Percentiles rank a stretch among this genome's conserved stretches.
phyloP scores from a whole-genome alignment of 768 basidiomycete genomes.

The Podaxis sp. region DNA sequence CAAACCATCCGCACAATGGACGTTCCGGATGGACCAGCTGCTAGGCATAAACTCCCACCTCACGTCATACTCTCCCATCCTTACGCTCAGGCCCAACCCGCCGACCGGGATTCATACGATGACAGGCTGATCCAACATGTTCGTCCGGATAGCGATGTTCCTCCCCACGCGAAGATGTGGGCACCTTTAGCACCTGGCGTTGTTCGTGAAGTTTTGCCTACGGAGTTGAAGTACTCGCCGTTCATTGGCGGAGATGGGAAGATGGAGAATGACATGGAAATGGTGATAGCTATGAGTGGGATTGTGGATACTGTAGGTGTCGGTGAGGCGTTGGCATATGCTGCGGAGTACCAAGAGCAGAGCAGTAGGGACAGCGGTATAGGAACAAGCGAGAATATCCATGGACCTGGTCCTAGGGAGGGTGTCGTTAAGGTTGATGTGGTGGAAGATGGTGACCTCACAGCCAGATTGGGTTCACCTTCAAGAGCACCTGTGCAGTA shows the following conservation, averaged over 20 bases:
- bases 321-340: slow-evolving; percentile 60
- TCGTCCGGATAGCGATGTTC: slow-evolving; percentile 37
- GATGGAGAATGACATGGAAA: slow-evolving; percentile 17
- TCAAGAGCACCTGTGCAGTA: slow-evolving; percentile 30
- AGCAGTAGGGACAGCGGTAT: slow-evolving; percentile 42
- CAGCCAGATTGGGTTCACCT: slow-evolving; percentile 4
- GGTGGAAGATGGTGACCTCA: slow-evolving; percentile 8
- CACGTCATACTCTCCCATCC: slow-evolving; percentile 40
- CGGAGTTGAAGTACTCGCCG: slow-evolving; percentile 50
- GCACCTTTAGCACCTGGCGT: slow-evolving; percentile 45
- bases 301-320: slow-evolving; percentile 51
- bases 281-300: slow-evolving; percentile 7
- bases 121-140: slow-evolving; percentile 31
- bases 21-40: slow-evolving; percentile 17
- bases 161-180: slow-evolving; percentile 50
- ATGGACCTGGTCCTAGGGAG: slow-evolving; percentile 15
- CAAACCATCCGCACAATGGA: slow-evolving; percentile 8
- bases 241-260: slow-evolving; percentile 29
- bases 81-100: slow-evolving; percentile 36
- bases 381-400: slow-evolving; percentile 44
- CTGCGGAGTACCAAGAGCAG: slow-evolving; percentile 25
- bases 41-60: slow-evolving; percentile 37
- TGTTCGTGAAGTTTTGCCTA: slow-evolving; percentile 43
- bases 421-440: slow-evolving; percentile 11
- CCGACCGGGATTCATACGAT: slow-evolving; percentile 34